Conservation (phyloP, 139 green algal genomes). For the Coelastrella sp. region DNA sequence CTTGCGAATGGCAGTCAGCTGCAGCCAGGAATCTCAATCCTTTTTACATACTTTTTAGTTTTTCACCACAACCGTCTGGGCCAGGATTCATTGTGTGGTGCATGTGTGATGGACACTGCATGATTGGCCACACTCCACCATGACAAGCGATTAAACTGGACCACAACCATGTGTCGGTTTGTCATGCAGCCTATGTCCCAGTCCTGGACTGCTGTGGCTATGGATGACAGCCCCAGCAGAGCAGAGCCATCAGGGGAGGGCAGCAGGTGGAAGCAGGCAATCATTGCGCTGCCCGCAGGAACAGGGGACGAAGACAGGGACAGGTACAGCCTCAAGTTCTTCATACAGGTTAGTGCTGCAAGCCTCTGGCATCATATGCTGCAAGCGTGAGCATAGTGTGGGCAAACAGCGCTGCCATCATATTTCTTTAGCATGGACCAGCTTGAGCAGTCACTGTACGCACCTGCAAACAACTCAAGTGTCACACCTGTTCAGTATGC, state of each 20-base stretch:
- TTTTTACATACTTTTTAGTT: too few species aligned
- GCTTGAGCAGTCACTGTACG: too few species aligned
- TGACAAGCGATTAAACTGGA: too few species aligned
- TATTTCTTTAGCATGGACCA: too few species aligned
- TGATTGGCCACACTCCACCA: too few species aligned
- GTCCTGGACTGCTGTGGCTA: conserved; percentile 53
- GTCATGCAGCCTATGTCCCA: not conserved
- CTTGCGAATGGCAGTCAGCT: too few species aligned
- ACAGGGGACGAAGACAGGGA: conserved; percentile 8
- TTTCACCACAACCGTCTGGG: too few species aligned
- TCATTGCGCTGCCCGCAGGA: conserved; percentile 30
- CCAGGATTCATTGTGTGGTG: too few species aligned
- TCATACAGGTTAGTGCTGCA: conserved; percentile 6
- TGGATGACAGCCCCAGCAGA: conserved; percentile 57
- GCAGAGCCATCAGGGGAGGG: conserved; percentile 47
- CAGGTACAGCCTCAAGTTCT: conserved; percentile 23
- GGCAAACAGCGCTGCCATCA: not conserved
- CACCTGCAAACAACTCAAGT: too few species aligned
- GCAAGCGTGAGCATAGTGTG: not conserved
- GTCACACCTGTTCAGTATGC: too few species aligned
- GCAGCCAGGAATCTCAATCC: too few species aligned
- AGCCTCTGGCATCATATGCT: not conserved
- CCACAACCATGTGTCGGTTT: not conserved
- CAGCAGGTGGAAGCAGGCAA: conserved; percentile 58
- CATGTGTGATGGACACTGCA: too few species aligned